phyloP scores from a whole-genome alignment of 345 rosid genomes.

The Carallia pectinifolia region DNA sequence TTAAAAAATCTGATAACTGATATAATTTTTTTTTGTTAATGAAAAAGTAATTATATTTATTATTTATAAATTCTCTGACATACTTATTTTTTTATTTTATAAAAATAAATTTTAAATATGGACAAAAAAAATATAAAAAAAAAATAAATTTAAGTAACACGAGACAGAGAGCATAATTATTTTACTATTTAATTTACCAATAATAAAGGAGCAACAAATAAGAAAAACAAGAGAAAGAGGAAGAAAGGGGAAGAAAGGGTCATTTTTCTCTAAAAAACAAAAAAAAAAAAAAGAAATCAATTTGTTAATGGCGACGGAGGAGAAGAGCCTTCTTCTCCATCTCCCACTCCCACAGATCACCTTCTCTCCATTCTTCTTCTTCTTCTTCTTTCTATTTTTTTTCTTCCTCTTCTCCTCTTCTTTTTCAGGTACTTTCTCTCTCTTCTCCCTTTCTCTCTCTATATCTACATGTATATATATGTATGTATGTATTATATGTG shows the following conservation, averaged over 20 bases:
- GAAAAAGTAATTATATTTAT: too few species aligned
- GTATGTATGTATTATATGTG: neutral
- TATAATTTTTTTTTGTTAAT: too few species aligned
- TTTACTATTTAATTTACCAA: too few species aligned
- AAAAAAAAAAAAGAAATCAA: neutral
- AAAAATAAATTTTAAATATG: neutral
- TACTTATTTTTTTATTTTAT: too few species aligned
- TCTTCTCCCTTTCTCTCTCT: neutral
- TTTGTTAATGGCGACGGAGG: conserved; percentile 45
- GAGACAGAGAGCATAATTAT: too few species aligned
- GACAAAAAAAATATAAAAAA: neutral
- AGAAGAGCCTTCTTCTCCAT: conserved; percentile 37
- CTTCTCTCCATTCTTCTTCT: conserved; percentile 15
- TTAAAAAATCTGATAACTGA: too few species aligned
- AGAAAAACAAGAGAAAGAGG: neutral
- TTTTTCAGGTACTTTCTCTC: too few species aligned
- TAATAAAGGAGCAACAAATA: neutral
- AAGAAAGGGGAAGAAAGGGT: conserved; percentile 23
- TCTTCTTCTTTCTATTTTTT: neutral
- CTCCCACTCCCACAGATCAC: conserved; percentile 17
- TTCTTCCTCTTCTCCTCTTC: too few species aligned
- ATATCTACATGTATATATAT: neutral
- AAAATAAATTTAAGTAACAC: neutral
- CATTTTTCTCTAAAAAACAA: neutral
- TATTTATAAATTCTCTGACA: too few species aligned